These are phyloP conservation scores for Phoma sp. DNA, from an alignment of 2,329 filamentous ascomycete species.

Conservation along the genomic window DNA sequence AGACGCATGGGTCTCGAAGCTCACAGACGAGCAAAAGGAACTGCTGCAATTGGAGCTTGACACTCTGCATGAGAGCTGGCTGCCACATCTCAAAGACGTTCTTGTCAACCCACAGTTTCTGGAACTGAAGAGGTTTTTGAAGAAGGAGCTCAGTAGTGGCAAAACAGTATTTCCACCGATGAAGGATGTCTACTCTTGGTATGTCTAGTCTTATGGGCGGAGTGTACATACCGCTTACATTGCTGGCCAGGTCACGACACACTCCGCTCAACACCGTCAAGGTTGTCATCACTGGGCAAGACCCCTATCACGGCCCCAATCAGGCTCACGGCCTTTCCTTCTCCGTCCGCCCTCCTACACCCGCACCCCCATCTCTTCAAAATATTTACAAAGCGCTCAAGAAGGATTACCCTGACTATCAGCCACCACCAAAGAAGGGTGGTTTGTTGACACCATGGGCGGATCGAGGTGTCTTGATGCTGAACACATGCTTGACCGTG, in stretches of 20 bases:
- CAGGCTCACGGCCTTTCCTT: conserved; percentile 97
- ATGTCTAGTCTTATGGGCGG: too few relatives aligned
- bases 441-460: conserved; percentile 94
- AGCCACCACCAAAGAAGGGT: conserved; percentile 75
- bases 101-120: conserved; percentile 81
- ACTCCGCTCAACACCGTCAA: conserved; percentile 90
- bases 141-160: conserved; percentile 74
- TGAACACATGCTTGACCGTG: conserved; percentile 95
- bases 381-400: conserved; percentile 93
- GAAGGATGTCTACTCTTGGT: conserved; percentile 96
- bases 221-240: too few relatives aligned
- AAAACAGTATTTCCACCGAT: conserved; percentile 87
- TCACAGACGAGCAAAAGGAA: conserved; percentile 82
- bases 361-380: conserved; percentile 84
- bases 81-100: conserved; percentile 87
- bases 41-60: conserved; percentile 90
- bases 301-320: conserved; percentile 94
- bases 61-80: conserved; percentile 90
- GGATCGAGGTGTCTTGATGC: conserved; percentile 86
- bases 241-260: conserved; percentile 77
- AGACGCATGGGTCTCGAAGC: conserved; percentile 81
- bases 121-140: conserved; percentile 85
- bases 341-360: conserved; percentile 88
- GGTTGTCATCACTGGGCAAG: conserved; percentile 92
- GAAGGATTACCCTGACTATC: conserved; percentile 86